phyloP scores from a whole-genome alignment of 306 rosid species.

The Cajanus cajan region DNA sequence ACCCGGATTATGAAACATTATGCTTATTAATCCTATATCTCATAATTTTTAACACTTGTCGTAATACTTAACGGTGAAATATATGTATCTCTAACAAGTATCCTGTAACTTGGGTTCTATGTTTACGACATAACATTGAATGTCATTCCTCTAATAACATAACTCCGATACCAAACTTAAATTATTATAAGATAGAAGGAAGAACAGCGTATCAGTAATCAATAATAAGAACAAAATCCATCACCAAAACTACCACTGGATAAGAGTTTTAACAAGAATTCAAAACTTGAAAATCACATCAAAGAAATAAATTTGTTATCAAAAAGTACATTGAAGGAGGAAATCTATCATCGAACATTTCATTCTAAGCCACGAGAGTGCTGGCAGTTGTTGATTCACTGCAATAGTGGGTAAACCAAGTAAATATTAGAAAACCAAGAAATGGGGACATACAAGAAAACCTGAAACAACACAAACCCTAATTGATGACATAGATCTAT shows the following conservation, averaged over 20 bases:
- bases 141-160: neutral
- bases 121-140: neutral
- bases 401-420: constrained; percentile 44
- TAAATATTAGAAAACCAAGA: neutral
- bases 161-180: neutral
- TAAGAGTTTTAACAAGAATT: neutral
- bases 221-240: constrained; percentile 21
- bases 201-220: neutral
- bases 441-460: neutral
- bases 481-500: neutral
- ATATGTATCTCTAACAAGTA: neutral
- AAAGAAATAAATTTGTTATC: constrained; percentile 15
- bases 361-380: constrained; percentile 72
- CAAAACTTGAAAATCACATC: constrained; percentile 25
- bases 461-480: neutral
- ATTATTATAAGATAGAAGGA: neutral
- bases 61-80: too few species aligned
- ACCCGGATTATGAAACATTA: too few species aligned
- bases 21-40: too few species aligned
- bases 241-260: constrained; percentile 4
- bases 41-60: too few species aligned
- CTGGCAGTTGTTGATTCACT: constrained; percentile 60
- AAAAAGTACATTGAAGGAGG: constrained; percentile 20
- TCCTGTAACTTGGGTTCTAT: neutral
- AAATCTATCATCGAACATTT: constrained; percentile 21